Base-by-base conservation (phyloP, 768 basidiomycete species). In the Coprinopsis marcescibilis region DNA sequence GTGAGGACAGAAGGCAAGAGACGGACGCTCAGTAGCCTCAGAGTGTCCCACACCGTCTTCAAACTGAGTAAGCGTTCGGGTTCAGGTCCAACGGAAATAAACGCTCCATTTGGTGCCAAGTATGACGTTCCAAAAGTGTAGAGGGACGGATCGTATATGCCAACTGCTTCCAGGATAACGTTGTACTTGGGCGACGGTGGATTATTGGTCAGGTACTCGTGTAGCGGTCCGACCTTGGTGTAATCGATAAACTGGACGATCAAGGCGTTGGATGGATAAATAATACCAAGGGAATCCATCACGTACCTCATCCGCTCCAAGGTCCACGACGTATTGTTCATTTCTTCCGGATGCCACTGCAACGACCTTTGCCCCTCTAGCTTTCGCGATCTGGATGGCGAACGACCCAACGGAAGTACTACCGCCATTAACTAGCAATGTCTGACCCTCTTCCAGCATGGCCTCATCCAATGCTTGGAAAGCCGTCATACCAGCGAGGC, bases 301-400 rank as follows among this genome's bases (percentile, higher is more conserved):
- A 54, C 69, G 15, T 47, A 80, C 81, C 64, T 81, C 73, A 43
- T 88, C 87, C 2, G 81, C 86, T 19, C 88, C 87, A 24, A 81
- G 54, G 2, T 55, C 53, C 8, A 70, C 73, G 27, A 87, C 77
- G 42, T n/a, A n/a, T 3, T 70, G 68, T 37, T 77, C 73, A 49
- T 85, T 87, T 58, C 70, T 76, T 1, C 58, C 67, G 2, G 83
- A 85, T 7, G 81, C 83, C 24, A 72, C 77, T 0, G 77, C 76
- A 2, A 75, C 66, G 4, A 88, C 83, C 42, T 60, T 66, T 45
- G 77, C 77, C 2, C 82, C 82, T 50, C 67, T 69, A 0, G 76
- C 71, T 57, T 87, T 89, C 5, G 85, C 83, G 8, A 88, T 58
- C 59, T 88, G 84, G 40, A 89, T 82, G 1, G 83, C 85, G 53